A percentile compares a stretch with the other conserved stretches of the same genome.
phyloP scores from a whole-genome alignment of 192 early-diverging fungal species.

The Glomus cerebriforme region DNA sequence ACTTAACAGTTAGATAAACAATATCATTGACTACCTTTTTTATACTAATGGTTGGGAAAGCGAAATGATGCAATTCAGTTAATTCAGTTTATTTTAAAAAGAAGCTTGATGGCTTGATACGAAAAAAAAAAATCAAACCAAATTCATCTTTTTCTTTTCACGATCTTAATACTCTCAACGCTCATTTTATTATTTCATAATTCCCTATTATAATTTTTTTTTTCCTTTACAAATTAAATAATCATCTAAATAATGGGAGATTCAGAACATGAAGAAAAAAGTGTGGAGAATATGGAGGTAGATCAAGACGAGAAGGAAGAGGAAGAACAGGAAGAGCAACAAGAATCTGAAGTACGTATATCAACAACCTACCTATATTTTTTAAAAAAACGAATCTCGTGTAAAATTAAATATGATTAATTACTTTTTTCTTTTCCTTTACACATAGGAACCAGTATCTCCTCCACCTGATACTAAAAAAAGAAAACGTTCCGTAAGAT shows the following conservation, averaged over 20 bases:
- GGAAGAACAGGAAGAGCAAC: neutral
- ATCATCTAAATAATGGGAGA: neutral
- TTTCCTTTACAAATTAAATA: too few relatives aligned
- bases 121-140: too few relatives aligned
- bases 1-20: conserved; percentile 66
- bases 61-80: too few relatives aligned
- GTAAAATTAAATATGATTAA: neutral
- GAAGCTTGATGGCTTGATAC: conserved; percentile 34
- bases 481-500: neutral
- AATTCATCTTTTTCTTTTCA: too few relatives aligned
- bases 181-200: conserved; percentile 34
- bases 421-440: neutral
- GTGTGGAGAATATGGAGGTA: neutral
- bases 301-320: neutral
- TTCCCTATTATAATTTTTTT: conserved; percentile 21
- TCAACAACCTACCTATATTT: too few relatives aligned
- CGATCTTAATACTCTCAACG: too few relatives aligned
- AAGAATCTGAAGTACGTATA: too few relatives aligned
- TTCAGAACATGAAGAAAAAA: neutral
- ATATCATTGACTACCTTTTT: conserved; percentile 55
- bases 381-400: too few relatives aligned
- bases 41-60: too few relatives aligned
- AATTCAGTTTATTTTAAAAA: neutral
- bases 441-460: neutral
- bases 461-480: neutral